These are phyloP conservation scores for Mycena alexandri DNA, from an alignment of 768 basidiomycete species.

Conservation along the genomic window DNA sequence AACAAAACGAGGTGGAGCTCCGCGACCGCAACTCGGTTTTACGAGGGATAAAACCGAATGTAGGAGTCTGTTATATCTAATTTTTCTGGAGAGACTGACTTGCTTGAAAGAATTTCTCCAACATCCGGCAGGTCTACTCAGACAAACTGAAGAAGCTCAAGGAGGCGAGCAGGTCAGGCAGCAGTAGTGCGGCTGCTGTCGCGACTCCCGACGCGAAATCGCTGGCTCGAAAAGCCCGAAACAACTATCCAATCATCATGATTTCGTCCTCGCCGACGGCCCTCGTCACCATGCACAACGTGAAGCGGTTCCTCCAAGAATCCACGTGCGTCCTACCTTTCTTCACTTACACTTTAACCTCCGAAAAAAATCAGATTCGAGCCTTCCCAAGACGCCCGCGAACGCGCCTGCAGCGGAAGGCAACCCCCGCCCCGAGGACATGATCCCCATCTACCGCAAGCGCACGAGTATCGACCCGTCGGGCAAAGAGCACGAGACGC, in stretches of 20 bases:
- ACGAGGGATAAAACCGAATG: conserved; percentile 86
- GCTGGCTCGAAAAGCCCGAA: conserved; percentile 80
- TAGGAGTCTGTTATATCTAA: conserved; percentile 43
- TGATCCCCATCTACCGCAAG: conserved; percentile 89
- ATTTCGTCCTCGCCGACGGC: conserved; percentile 96
- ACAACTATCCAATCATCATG: conserved; percentile 94
- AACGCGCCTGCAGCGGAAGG: conserved; percentile 77
- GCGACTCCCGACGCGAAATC: conserved; percentile 68
- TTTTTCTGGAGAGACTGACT: background rate
- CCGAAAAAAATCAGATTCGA: conserved; percentile 65
- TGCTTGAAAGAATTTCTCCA: conserved; percentile 81
- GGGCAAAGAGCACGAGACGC: conserved; percentile 69
- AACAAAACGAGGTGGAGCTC: conserved; percentile 80
- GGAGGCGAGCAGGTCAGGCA: conserved; percentile 70
- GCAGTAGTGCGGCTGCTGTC: conserved; percentile 51
- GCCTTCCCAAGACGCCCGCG: conserved; percentile 79
- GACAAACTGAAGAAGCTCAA: conserved; percentile 86
- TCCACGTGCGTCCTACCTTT: conserved; percentile 65
- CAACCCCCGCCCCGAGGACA: conserved; percentile 81
- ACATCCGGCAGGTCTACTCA: conserved; percentile 71
- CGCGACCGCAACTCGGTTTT: conserved; percentile 87
- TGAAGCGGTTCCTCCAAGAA: conserved; percentile 93
- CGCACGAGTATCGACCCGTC: conserved; percentile 78
- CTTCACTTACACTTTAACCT: conserved; percentile 1
- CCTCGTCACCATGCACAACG: conserved; percentile 98